Conservation (phyloP, 1,139 yeast species). For the Hanseniaspora uvarum region DNA sequence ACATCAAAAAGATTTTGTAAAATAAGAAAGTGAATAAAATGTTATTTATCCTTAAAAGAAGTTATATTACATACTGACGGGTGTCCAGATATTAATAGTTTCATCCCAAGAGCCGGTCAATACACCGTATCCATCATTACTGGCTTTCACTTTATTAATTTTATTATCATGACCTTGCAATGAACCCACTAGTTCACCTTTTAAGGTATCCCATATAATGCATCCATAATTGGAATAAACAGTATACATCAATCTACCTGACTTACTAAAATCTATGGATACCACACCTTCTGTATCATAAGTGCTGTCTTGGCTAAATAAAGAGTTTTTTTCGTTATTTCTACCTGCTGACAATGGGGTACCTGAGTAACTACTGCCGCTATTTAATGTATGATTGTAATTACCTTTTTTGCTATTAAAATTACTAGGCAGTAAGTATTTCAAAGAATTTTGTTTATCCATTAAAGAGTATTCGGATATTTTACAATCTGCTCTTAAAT, state of each 20-base stretch:
- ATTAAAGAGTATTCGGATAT: conserved; percentile 43
- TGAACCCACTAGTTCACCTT: conserved; percentile 54
- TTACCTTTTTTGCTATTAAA: background rate
- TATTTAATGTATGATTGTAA: background rate
- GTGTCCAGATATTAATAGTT: conserved; percentile 56
- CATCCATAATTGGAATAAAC: conserved; percentile 72
- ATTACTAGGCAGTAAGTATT: conserved; percentile 12
- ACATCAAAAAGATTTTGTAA: background rate
- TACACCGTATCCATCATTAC: conserved; percentile 66
- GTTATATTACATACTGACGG: conserved; percentile 19
- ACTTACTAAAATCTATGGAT: conserved; percentile 60
- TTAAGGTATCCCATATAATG: conserved; percentile 68
- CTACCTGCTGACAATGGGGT: conserved; percentile 9
- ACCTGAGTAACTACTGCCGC: background rate
- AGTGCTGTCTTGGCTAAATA: conserved; percentile 23
- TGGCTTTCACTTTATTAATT: conserved; percentile 52
- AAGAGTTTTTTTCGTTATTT: background rate
- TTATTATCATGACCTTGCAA: conserved; percentile 51
- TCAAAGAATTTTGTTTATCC: conserved; percentile 19
- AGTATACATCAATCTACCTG: conserved; percentile 66
- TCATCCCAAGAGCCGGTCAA: conserved; percentile 67
- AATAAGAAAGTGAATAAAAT: background rate
- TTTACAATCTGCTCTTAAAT: conserved; percentile 67
- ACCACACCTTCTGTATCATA: conserved; percentile 55
- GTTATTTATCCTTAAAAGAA: no score